Evolutionary conservation across 306 rosid species (phyloP), one percentile per base, ranked within the genome.

Genomic region (Rosa multiflora): DNA sequence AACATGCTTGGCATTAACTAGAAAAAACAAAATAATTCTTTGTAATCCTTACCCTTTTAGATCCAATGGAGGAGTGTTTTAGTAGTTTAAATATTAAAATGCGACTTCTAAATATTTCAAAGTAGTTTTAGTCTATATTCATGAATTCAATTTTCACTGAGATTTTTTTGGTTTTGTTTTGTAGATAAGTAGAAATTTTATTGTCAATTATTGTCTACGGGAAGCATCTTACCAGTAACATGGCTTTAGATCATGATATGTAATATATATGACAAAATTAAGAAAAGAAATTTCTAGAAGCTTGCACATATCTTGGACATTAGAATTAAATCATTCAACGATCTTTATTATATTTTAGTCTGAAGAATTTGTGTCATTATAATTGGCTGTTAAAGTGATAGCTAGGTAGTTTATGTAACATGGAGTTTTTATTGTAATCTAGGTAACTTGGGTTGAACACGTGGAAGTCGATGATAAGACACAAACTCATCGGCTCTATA

Each of bases 391-490:
- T 23, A 42, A 18, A 64, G n/a, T 51, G n/a, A 17, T 26, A 55
- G 7, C 61, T 18, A n/a, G 61, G 4, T 20, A 20, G 26, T 10
- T 56, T 58, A 21, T 8, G 35, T 58, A 58, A 58, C 12, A n/a
- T 21, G 35, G 17, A 2, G 29, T 8, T 6, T 35, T 35, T 6
- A 6, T 63, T 39, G 4, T 64, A 64, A 15, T 46, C 68, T 70
- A 92, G 97, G 82, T 94, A 56, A 80, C 91, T 18, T 94, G 97
- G 97, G 83, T 89, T 10, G 98, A 94, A 74, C 97, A 90, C 70
- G 90, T 90, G 23, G 87, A 89, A 75, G 93, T 92, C 23, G 88
- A 87, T 61, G 92, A 94, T 15, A 84, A 69, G 75, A 44, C 42
- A 32, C 89, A 88, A 55, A 84, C 86, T 17, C 86, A 89, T 68